Conservation (phyloP, 345 rosid genomes). For the Eucalyptus globulus region DNA sequence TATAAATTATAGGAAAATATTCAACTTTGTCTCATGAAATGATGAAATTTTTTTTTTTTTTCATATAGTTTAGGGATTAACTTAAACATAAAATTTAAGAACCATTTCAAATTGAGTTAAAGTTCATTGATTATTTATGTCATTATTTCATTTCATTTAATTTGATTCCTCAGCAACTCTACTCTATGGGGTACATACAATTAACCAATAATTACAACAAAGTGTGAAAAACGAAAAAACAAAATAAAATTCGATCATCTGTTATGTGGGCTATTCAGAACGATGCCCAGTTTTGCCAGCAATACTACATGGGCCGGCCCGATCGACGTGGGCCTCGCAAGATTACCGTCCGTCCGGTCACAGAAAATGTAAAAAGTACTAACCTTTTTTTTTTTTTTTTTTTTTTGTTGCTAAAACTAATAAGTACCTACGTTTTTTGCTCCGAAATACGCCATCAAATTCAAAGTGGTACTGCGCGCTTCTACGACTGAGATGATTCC, state of each 20-base stretch:
- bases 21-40: no score
- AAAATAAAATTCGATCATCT: background rate
- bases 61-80: no score
- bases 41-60: no score
- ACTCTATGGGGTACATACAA: background rate
- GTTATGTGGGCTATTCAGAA: background rate
- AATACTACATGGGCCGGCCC: background rate
- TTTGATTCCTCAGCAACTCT: background rate
- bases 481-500: background rate
- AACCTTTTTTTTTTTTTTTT: no score
- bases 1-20: no score
- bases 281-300: background rate
- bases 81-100: background rate
- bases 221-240: background rate
- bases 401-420: no score
- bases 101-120: no score
- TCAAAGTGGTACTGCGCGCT: background rate
- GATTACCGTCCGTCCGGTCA: background rate
- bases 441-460: background rate
- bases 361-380: background rate
- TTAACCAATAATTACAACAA: background rate
- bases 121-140: background rate
- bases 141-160: no score
- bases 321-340: background rate
- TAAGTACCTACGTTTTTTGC: background rate